These are phyloP conservation scores for Scheffersomyces amazonensis DNA, from an alignment of 805 yeast genomes.

Conservation along the genomic window DNA sequence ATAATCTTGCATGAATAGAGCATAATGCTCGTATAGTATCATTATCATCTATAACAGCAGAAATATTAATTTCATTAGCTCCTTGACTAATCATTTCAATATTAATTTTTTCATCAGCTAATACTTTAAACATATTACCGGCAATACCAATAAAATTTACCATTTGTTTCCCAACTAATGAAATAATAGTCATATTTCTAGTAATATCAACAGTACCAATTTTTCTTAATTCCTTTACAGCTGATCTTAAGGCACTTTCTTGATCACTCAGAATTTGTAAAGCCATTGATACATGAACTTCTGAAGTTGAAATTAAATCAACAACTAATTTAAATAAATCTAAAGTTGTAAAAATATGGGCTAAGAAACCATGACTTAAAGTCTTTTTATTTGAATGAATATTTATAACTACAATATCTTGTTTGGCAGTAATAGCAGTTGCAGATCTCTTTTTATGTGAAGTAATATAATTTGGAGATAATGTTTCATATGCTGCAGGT, in stretches of 20 bases:
- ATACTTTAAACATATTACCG: conserved; percentile 90
- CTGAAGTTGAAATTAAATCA: conserved; percentile 94
- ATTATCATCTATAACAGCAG: conserved; percentile 84
- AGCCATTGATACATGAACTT: conserved; percentile 98
- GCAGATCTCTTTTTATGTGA: conserved; percentile 61
- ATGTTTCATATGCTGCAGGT: conserved; percentile 67
- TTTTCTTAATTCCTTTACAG: conserved; percentile 71
- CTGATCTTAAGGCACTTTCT: conserved; percentile 60
- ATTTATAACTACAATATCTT: conserved; percentile 85
- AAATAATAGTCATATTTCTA: conserved; percentile 83
- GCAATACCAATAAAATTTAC: conserved; percentile 96
- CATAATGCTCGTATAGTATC: conserved; percentile 84
- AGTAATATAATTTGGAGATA: conserved; percentile 31
- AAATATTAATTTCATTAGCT: conserved; percentile 94
- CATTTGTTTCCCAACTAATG: conserved; percentile 96
- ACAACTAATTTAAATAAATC: conserved; percentile 86
- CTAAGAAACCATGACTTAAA: conserved; percentile 91
- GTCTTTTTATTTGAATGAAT: conserved; percentile 93
- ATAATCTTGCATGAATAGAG: conserved; percentile 75
- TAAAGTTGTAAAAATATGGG: conserved; percentile 80
- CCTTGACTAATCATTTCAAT: conserved; percentile 99
- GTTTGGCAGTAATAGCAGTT: conserved; percentile 95
- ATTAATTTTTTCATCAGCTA: conserved; percentile 88
- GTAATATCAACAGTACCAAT: conserved; percentile 91
- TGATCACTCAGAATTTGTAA: conserved; percentile 72